phyloP scores from a whole-genome alignment of 345 rosid species.

The Schrenkiella parvula region DNA sequence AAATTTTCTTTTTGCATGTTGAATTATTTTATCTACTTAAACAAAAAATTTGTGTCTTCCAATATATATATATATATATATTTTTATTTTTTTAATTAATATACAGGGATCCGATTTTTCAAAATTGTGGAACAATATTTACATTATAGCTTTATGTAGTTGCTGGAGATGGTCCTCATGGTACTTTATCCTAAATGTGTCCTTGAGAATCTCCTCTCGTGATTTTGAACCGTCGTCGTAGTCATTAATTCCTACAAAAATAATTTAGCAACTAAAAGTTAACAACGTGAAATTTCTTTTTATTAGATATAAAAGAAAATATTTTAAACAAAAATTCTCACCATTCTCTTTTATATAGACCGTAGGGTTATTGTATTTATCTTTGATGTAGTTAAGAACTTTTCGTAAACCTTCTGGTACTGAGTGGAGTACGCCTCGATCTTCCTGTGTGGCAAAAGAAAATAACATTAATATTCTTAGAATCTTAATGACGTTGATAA shows the following conservation, averaged over 20 bases:
- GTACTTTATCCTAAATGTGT: conserved; percentile 22
- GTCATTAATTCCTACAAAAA: conserved; percentile 2
- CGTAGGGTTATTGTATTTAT: conserved; percentile 39
- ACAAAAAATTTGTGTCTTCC: too few species aligned
- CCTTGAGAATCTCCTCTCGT: conserved; percentile 21
- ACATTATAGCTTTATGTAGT: conserved; percentile 31
- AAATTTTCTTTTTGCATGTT: not conserved
- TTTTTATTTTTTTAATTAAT: too few species aligned
- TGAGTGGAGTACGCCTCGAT: not conserved
- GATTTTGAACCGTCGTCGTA: conserved; percentile 20
- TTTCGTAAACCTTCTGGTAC: conserved; percentile 15
- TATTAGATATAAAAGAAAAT: not conserved
- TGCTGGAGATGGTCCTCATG: conserved; percentile 26
- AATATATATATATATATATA: too few species aligned
- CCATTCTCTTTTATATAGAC: conserved; percentile 55
- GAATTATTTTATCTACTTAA: not conserved
- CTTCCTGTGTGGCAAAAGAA: not conserved
- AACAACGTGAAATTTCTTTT: not conserved
- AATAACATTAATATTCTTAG: not conserved
- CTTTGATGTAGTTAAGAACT: conserved; percentile 29
- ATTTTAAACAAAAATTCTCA: not conserved
- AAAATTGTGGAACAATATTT: not conserved
- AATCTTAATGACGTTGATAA: not conserved
- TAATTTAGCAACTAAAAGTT: not conserved
- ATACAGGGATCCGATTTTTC: too few species aligned